phyloP scores from a whole-genome alignment of 768 basidiomycete species.

The Phylloporus scabripes region DNA sequence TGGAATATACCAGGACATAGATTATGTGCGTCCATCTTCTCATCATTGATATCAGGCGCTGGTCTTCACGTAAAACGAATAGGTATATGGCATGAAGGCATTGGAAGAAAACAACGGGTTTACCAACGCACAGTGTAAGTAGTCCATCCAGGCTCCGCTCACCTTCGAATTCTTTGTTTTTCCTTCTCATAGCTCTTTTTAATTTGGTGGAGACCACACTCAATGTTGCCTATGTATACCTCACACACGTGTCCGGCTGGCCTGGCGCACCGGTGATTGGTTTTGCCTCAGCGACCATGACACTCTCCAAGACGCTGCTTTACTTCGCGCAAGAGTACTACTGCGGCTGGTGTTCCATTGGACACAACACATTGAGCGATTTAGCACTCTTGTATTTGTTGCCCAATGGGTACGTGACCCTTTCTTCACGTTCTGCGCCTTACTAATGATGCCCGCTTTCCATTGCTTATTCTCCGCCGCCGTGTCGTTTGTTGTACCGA shows the following conservation, averaged over 20 bases:
- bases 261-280: slow-evolving; percentile 71
- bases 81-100: slow-evolving; percentile 72
- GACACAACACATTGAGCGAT: slow-evolving; percentile 58
- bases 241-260: slow-evolving; percentile 55
- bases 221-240: slow-evolving; percentile 72
- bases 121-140: slow-evolving; percentile 76
- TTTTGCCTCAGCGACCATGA: slow-evolving; percentile 69
- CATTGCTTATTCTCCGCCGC: not conserved
- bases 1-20: slow-evolving; percentile 65
- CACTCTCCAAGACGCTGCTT: slow-evolving; percentile 78
- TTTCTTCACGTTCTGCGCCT: not conserved
- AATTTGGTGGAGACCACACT: slow-evolving; percentile 77
- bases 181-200: slow-evolving; percentile 50
- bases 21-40: slow-evolving; percentile 30
- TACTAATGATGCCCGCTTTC: slow-evolving; percentile 3
- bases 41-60: slow-evolving; percentile 7
- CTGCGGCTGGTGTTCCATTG: slow-evolving; percentile 64
- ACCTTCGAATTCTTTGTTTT: not conserved
- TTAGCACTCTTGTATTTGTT: slow-evolving; percentile 62
- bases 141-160: not conserved
- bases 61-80: slow-evolving; percentile 29
- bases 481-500: not conserved
- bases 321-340: slow-evolving; percentile 79
- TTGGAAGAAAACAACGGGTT: slow-evolving; percentile 69
- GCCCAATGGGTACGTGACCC: slow-evolving; percentile 66